Conservation (phyloP, 2,329 filamentous ascomycete species). For the Penicillium concentricum region DNA sequence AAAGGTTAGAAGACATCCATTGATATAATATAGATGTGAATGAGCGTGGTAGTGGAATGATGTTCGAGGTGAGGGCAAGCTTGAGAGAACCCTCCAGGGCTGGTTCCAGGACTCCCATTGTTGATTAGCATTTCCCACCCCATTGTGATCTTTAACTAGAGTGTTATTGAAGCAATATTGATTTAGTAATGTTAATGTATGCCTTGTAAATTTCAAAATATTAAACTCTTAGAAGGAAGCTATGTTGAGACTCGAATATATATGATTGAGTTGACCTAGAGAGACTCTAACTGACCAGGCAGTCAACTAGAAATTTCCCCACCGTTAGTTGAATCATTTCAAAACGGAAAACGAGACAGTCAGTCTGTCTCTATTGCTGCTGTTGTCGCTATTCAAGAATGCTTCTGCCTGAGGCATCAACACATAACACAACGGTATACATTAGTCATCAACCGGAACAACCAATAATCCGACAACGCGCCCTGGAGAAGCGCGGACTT, state of each 20-base stretch:
- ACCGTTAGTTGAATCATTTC: neutral
- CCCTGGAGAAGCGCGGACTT: conserved; percentile 33
- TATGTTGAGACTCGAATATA: neutral
- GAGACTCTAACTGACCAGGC: neutral
- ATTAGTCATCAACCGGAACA: conserved; percentile 9
- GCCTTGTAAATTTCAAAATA: neutral
- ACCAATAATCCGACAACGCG: conserved; percentile 18
- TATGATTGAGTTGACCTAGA: neutral
- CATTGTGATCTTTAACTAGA: neutral
- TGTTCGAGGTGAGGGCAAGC: neutral
- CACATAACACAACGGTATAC: neutral
- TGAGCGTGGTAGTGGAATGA: neutral
- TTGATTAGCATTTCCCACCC: neutral
- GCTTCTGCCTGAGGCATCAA: neutral
- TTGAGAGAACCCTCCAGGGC: neutral
- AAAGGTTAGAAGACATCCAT: neutral
- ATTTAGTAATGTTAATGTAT: neutral
- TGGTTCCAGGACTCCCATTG: neutral
- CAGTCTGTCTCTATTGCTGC: neutral
- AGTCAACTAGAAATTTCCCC: neutral
- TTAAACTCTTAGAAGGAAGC: neutral
- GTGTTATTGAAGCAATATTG: too few species aligned
- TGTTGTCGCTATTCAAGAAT: neutral
- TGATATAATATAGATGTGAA: neutral
- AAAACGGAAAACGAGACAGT: neutral